A percentile compares a stretch with the other conserved stretches of the same genome.
Conservation (phyloP, 495 filamentous ascomycete genomes). For the Penicillium chermesinum region DNA sequence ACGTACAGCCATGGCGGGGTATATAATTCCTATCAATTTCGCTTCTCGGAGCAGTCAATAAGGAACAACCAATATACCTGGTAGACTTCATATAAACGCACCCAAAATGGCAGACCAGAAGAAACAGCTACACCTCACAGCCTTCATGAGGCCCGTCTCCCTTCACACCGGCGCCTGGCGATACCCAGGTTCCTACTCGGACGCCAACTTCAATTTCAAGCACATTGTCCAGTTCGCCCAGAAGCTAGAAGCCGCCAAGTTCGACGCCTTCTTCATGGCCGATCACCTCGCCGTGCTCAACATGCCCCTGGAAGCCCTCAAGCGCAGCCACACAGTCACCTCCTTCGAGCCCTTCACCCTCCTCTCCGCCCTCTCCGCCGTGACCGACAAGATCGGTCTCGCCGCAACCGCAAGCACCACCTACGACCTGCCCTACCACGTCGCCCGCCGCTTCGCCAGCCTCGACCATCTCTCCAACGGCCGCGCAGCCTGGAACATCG, state of each 20-base stretch:
- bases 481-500: conserved; percentile 42
- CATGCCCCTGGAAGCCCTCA: conserved; percentile 53
- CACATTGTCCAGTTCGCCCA: conserved; percentile 50
- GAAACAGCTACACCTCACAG: conserved; percentile 47
- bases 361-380: conserved; percentile 42
- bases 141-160: conserved; percentile 55
- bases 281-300: conserved; percentile 55
- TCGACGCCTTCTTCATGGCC: conserved; percentile 61
- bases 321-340: conserved; percentile 53
- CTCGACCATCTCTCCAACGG: conserved; percentile 59
- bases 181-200: conserved; percentile 49
- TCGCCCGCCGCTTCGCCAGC: conserved; percentile 57
- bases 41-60: too few relatives aligned
- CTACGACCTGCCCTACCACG: conserved; percentile 60
- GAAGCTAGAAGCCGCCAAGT: conserved; percentile 54
- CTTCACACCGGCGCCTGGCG: conserved; percentile 56
- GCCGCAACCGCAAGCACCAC: conserved; percentile 54
- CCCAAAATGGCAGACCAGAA: conserved; percentile 14
- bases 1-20: not conserved
- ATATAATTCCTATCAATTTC: too few relatives aligned
- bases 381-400: conserved; percentile 47
- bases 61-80: not conserved
- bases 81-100: not conserved
- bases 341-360: conserved; percentile 48
- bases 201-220: conserved; percentile 56